Evolutionary conservation across 2,329 filamentous ascomycete species (phyloP).

Genomic region (Talaromyces verruculosus): DNA sequence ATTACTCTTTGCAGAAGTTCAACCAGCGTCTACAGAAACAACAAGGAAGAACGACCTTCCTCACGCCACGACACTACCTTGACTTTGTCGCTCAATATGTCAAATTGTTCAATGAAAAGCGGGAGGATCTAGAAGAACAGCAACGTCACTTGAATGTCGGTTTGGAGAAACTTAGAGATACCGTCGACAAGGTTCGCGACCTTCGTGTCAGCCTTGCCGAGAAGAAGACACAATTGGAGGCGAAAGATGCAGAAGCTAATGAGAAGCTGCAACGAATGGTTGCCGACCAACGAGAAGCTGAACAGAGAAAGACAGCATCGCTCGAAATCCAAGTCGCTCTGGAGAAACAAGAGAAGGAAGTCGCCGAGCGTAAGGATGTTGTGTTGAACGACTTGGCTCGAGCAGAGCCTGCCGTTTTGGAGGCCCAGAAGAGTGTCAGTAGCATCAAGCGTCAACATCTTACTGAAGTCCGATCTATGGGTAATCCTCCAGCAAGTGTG

Average conservation of each 20-base stretch:
- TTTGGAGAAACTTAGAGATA: slow-evolving; percentile 94
- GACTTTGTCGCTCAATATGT: slow-evolving; percentile 98
- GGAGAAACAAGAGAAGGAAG: slow-evolving; percentile 85
- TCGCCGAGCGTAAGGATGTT: slow-evolving; percentile 77
- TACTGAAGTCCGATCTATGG: slow-evolving; percentile 96
- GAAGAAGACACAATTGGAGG: slow-evolving; percentile 90
- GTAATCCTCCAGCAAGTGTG: slow-evolving; percentile 85
- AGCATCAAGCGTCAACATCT: slow-evolving; percentile 98
- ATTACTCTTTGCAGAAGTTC: slow-evolving; percentile 89
- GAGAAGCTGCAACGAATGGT: slow-evolving; percentile 98
- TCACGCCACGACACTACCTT: slow-evolving; percentile 94
- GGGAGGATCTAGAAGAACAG: slow-evolving; percentile 96
- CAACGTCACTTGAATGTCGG: slow-evolving; percentile 97
- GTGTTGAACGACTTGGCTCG: slow-evolving; percentile 84
- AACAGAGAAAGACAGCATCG: slow-evolving; percentile 83
- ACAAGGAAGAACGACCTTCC: slow-evolving; percentile 86
- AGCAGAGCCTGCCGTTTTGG: slow-evolving; percentile 88
- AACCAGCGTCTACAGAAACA: slow-evolving; percentile 86
- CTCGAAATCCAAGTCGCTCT: slow-evolving; percentile 84
- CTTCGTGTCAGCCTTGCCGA: slow-evolving; percentile 85
- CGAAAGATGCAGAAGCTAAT: slow-evolving; percentile 92
- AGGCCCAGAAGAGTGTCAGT: slow-evolving; percentile 93
- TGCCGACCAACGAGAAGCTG: slow-evolving; percentile 89
- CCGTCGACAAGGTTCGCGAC: slow-evolving; percentile 94
- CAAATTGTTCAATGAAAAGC: slow-evolving; percentile 95